Evolutionary conservation across 2,329 filamentous ascomycete species (phyloP), one percentile per base, ranked within the genome.

Genomic region (Colletotrichum aenigma): DNA sequence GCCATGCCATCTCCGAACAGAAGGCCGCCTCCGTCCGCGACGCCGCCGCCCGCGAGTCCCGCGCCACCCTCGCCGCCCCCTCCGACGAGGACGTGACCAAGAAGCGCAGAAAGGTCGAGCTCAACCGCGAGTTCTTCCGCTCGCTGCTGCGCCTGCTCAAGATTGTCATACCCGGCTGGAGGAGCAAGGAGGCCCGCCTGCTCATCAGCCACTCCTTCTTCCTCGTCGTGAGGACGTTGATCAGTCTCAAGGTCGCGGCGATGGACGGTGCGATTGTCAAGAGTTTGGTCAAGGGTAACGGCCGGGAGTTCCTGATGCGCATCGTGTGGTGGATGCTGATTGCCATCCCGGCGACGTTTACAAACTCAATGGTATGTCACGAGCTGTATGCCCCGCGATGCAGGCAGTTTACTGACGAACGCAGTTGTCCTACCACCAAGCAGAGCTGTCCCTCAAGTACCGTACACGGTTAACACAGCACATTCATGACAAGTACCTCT

Each of bases 251-350:
- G 84, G 97, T 99, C 26, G 97, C 97, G 3, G 96, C 98, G 84
- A 93, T 99, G 88, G 97, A 99, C 85, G 97, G 97, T 61, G 93
- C 93, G 76, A 91, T 99, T 76, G 97, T 99, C 75, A 98, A 97
- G 86, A 96, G 93, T 78, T 87, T 99, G 71, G 96, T 99, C 61
- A 93, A 96, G 84, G 97, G 97, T 3, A 97, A 94, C 79, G 97
- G 96, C 18, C 95, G 92, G 84, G 96, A 98, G 78, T 99, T 99
- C 79, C 82, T 98, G 80, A 93, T 93, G 79, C 93, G 95, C 1
- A 93, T 99, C 80, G 91, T 97, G 7, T 98, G 96, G 96, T 99
- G 97, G 97, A 99, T 99, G 97, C 84, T 96, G 71, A 97, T 99
- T 78, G 96, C 97, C 30, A 90, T 99, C 18, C 97, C 97, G 12